Base-by-base conservation (phyloP, 1,284 basidiomycete species). In the Abortiporus biennis region DNA sequence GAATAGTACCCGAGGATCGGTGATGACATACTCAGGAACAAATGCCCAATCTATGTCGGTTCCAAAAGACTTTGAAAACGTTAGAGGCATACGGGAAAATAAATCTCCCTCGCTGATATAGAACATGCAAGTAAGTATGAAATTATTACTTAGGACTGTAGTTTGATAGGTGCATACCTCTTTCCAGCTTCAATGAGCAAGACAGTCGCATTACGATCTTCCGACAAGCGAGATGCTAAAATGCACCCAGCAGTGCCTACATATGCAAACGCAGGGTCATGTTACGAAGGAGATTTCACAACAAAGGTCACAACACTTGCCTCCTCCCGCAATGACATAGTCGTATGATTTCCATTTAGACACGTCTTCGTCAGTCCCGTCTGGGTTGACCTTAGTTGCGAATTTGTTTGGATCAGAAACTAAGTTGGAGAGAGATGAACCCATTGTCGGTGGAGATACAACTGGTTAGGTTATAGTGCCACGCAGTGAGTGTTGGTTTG, bases 241-340 rank as follows among this genome's bases (percentile, higher is more conserved):
- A 62, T 59, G 16, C 57, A 62, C 17, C 61, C 61, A 1, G 61
- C 56, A 4, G 61, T 53, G 6, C 58, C 56, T 61, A 13, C 16
- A 20, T 27, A 24, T 31, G 37, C 13, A 33, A 36, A 9, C 13
- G 6, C 12, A 12, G n/a, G 22, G 36, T 24, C 24, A n/a, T 17
- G 21, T 3, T 20, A 8, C 20, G 3, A 29, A 6, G 30, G 12
- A 11, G 8, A 8, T 8, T 29, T 29, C 27, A 29, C n/a, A 29
- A 9, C 27, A n/a, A 8, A n/a, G 2, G 38, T 11, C 9, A 3
- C 1, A 1, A 32, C 9, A 47, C 54, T 1, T 34, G 53, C 60
- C 59, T 47, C 55, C 57, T 3, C 60, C 60, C 3, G 56, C 55
- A 27, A 62, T 48, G 35, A 62, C 45, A 42, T 59, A 61, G 45